phyloP scores from a whole-genome alignment of 2,329 filamentous ascomycete species.

The Keithomyces neogunnii region DNA sequence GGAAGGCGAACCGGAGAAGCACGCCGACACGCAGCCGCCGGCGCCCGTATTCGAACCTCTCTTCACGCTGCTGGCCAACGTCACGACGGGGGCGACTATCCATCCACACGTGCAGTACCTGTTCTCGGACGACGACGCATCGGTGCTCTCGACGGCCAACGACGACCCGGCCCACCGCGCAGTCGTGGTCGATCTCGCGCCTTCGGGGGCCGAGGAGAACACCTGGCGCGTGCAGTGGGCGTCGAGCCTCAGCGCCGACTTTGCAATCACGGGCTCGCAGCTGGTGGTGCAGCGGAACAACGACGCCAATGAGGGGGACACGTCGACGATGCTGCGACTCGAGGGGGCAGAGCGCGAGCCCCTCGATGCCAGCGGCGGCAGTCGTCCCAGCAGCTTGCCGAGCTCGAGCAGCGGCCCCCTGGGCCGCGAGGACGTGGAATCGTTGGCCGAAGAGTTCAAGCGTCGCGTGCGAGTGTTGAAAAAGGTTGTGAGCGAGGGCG shows the following conservation, averaged over 20 bases:
- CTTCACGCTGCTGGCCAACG: slow-evolving; percentile 78
- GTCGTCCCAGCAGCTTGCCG: slow-evolving; percentile 15
- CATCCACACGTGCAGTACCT: slow-evolving; percentile 88
- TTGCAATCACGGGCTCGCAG: slow-evolving; percentile 48
- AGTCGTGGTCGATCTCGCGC: slow-evolving; percentile 47
- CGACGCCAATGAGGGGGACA: slow-evolving; percentile 14
- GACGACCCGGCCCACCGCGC: slow-evolving; percentile 36
- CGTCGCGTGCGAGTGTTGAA: slow-evolving; percentile 46
- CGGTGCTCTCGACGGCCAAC: slow-evolving; percentile 58
- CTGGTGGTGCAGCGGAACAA: slow-evolving; percentile 32
- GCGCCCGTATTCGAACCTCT: slow-evolving; percentile 58
- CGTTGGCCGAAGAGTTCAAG: slow-evolving; percentile 48
- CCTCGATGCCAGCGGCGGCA: slow-evolving; percentile 13
- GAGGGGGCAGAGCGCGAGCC: slow-evolving; percentile 30
- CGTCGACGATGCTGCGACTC: slow-evolving; percentile 23
- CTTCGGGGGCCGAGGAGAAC: slow-evolving; percentile 22
- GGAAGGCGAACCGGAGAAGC: background rate
- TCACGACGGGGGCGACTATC: slow-evolving; percentile 61
- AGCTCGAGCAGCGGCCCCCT: slow-evolving; percentile 22
- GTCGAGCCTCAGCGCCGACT: slow-evolving; percentile 64
- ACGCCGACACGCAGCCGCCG: background rate
- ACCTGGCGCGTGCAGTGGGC: slow-evolving; percentile 54
- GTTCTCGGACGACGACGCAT: slow-evolving; percentile 84
- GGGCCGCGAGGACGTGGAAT: slow-evolving; percentile 38
- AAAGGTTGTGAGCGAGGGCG: slow-evolving; percentile 44